Conservation (phyloP, 176 grass and related monocot species). For the Oryza australiensis region DNA sequence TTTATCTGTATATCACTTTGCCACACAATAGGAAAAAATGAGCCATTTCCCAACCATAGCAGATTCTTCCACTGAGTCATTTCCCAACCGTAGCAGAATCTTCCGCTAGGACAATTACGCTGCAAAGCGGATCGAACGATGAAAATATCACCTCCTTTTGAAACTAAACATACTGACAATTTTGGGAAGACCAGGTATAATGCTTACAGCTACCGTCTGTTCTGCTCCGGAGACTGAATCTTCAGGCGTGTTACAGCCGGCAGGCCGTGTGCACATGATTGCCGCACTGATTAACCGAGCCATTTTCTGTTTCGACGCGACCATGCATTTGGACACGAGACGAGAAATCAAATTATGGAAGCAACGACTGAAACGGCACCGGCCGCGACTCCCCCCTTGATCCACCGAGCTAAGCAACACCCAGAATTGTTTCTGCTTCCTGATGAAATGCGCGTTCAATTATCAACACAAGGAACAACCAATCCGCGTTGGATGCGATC, state of each 20-base stretch:
- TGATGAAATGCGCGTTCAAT: slow-evolving; percentile 15
- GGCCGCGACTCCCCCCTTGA: not conserved
- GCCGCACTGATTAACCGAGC: not conserved
- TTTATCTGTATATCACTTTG: too few species aligned
- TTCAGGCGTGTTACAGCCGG: not conserved
- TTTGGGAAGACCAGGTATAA: not conserved
- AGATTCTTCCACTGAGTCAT: too few species aligned
- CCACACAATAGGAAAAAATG: not conserved
- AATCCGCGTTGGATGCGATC: slow-evolving; percentile 10
- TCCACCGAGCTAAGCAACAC: not conserved
- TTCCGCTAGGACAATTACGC: not conserved
- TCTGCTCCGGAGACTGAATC: not conserved
- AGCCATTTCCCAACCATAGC: too few species aligned
- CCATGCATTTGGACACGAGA: not conserved
- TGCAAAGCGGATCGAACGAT: not conserved
- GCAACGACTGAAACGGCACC: not conserved
- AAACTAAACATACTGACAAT: not conserved
- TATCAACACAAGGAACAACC: not conserved
- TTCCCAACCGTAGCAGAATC: not conserved
- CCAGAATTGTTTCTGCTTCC: not conserved
- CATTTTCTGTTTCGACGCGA: not conserved
- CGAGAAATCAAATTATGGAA: not conserved
- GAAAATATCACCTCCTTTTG: not conserved
- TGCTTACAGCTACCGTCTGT: not conserved
- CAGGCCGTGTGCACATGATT: not conserved